Conservation (phyloP, 2,329 filamentous ascomycete genomes). For the Dendrostoma leiphaemia region DNA sequence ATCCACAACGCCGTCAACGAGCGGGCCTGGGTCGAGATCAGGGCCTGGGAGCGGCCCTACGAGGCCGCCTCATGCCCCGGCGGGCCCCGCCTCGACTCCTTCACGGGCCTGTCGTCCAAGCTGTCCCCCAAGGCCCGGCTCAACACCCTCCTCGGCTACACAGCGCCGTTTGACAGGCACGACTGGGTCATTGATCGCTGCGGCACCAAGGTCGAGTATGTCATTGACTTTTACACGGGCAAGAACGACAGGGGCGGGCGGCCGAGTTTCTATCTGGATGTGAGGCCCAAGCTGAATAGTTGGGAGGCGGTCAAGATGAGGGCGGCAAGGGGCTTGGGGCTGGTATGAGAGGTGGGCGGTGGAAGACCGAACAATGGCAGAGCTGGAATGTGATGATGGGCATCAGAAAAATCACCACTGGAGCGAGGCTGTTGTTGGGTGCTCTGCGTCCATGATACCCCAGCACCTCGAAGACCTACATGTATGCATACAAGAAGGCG, state of each 20-base stretch:
- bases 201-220: conserved; percentile 81
- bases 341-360: conserved; percentile 35
- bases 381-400: too few species aligned
- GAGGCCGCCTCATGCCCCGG: conserved; percentile 55
- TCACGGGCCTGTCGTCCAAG: conserved; percentile 67
- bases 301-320: conserved; percentile 70
- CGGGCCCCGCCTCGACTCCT: conserved; percentile 80
- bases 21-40: conserved; percentile 89
- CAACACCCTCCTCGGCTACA: conserved; percentile 84
- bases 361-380: too few species aligned
- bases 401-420: too few species aligned
- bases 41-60: conserved; percentile 78
- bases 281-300: conserved; percentile 66
- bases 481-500: too few species aligned
- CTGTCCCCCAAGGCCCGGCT: conserved; percentile 82
- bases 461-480: too few species aligned
- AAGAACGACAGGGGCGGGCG: conserved; percentile 39
- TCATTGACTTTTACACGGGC: conserved; percentile 97
- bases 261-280: conserved; percentile 65
- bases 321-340: conserved; percentile 46
- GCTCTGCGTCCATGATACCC: too few species aligned
- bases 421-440: too few species aligned
- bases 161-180: conserved; percentile 88
- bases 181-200: conserved; percentile 97
- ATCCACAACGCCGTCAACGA: conserved; percentile 99